phyloP scores from a whole-genome alignment of 1,284 basidiomycete genomes.

The Taiwanofungus camphoratus region DNA sequence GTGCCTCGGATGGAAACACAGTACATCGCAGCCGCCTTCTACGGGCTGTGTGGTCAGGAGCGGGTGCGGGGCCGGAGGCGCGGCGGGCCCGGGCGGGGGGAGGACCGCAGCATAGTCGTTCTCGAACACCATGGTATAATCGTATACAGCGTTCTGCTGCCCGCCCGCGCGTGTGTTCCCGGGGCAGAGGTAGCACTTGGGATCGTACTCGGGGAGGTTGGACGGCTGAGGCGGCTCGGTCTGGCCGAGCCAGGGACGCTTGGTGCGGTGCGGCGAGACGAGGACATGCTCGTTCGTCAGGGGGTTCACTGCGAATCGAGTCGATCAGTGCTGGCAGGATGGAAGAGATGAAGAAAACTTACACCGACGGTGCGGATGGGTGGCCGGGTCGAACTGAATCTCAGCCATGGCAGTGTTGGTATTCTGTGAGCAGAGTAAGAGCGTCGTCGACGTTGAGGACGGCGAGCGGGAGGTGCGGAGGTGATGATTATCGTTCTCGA shows the following conservation, averaged over 20 bases:
- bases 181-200: conserved; percentile 87
- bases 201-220: conserved; percentile 66
- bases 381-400: conserved; percentile 50
- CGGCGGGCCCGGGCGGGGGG: conserved; percentile 46
- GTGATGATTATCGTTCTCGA: too few relatives aligned
- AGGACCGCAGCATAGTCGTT: conserved; percentile 88
- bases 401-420: conserved; percentile 34
- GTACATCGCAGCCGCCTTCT: conserved; percentile 83
- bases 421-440: too few relatives aligned
- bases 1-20: conserved; percentile 88
- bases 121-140: conserved; percentile 67
- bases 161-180: conserved; percentile 82
- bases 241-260: conserved; percentile 83
- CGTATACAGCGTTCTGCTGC: conserved; percentile 64
- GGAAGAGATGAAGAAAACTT: conserved; percentile 23
- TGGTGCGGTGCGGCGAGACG: conserved; percentile 80
- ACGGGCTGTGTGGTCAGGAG: conserved; percentile 71
- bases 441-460: too few relatives aligned
- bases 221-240: conserved; percentile 58
- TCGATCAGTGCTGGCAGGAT: not conserved
- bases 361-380: conserved; percentile 72
- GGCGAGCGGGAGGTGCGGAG: too few relatives aligned
- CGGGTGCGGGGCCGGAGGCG: conserved; percentile 47
- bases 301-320: conserved; percentile 57
- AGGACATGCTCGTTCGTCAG: conserved; percentile 76